Percentiles rank a stretch among this genome's conserved stretches.
These are phyloP conservation scores for Ottelia alismoides DNA, from an alignment of 106 monocot genomes.

Conservation along the genomic window DNA sequence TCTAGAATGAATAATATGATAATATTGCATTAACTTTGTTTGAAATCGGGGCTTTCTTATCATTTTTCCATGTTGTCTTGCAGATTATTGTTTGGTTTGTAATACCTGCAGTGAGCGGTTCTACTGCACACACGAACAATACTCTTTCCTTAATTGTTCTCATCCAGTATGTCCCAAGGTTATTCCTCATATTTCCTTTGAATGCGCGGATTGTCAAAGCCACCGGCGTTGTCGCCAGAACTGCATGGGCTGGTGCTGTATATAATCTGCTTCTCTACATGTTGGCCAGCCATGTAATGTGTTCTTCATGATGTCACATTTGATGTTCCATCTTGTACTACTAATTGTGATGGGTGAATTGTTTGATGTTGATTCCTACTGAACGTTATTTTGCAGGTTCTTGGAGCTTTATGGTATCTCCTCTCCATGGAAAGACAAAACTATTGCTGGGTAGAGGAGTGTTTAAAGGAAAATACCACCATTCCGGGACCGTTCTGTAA, in stretches of 20 bases:
- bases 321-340: background rate
- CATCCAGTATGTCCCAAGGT: slow-evolving; percentile 78
- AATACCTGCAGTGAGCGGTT: slow-evolving; percentile 57
- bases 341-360: too few relatives aligned
- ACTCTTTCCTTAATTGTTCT: slow-evolving; percentile 62
- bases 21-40: too few relatives aligned
- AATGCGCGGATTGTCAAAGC: slow-evolving; percentile 71
- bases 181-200: slow-evolving; percentile 60
- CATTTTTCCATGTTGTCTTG: too few relatives aligned
- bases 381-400: slow-evolving; percentile 30
- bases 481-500: slow-evolving; percentile 25
- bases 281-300: slow-evolving; percentile 83
- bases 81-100: slow-evolving; percentile 81
- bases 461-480: slow-evolving; percentile 46
- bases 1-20: too few relatives aligned
- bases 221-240: slow-evolving; percentile 63
- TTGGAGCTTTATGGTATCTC: slow-evolving; percentile 81
- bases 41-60: too few relatives aligned
- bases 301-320: background rate
- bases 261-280: slow-evolving; percentile 90
- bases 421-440: slow-evolving; percentile 79
- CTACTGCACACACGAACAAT: slow-evolving; percentile 60
- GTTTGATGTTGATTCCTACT: too few relatives aligned
- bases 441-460: slow-evolving; percentile 53
- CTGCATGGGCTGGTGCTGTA: slow-evolving; percentile 77